Evolutionary conservation across 2,329 filamentous ascomycete genomes (phyloP).

Genomic region (Penicillium sp.): DNA sequence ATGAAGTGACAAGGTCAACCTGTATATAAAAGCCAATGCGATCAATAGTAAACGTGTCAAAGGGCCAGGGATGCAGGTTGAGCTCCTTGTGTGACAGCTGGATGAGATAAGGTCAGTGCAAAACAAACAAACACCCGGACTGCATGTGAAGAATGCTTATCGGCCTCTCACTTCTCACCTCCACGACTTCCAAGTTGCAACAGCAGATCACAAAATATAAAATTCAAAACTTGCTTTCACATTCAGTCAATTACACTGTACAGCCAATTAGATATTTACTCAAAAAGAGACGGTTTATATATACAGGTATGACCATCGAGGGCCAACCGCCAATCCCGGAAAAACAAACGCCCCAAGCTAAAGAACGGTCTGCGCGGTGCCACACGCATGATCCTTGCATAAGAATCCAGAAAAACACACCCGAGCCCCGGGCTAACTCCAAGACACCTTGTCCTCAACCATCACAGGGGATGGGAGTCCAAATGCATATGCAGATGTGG

Average conservation of each 20-base stretch:
- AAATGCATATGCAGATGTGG: conserved; percentile 26
- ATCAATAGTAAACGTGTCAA: neutral
- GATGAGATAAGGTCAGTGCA: conserved; percentile 17
- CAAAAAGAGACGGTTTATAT: conserved; percentile 14
- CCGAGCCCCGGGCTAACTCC: conserved; percentile 18
- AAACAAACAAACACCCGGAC: conserved; percentile 20
- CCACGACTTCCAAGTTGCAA: too few species aligned
- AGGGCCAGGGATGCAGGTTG: neutral
- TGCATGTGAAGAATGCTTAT: neutral
- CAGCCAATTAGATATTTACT: conserved; percentile 20
- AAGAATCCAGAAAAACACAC: conserved; percentile 6
- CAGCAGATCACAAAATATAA: neutral
- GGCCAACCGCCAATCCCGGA: conserved; percentile 5
- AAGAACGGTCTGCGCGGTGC: conserved; percentile 12
- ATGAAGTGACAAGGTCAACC: neutral
- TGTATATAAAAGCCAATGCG: neutral
- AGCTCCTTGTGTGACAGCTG: neutral
- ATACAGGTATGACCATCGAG: conserved; percentile 16
- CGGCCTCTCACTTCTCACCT: neutral
- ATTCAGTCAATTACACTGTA: conserved; percentile 11
- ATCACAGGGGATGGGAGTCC: conserved; percentile 9
- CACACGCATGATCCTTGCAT: conserved; percentile 10
- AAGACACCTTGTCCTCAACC: conserved; percentile 10
- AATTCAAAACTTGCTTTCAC: neutral
- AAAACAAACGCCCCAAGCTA: conserved; percentile 5